A percentile compares a stretch with the other conserved stretches of the same genome.
Evolutionary conservation across 2,329 filamentous ascomycete genomes (phyloP).

Genomic region (Apiospora malaysiana): DNA sequence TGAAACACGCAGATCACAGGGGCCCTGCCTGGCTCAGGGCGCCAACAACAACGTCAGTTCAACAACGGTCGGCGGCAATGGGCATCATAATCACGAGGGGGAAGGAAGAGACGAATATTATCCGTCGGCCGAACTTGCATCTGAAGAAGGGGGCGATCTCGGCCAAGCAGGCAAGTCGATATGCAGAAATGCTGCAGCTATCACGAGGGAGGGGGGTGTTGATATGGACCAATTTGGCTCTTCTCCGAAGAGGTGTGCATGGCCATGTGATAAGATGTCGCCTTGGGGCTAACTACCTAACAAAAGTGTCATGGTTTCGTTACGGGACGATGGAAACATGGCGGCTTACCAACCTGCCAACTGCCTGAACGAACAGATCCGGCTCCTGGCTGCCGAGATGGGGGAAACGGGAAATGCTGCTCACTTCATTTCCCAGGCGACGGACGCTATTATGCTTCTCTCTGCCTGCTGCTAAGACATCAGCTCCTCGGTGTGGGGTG

Average conservation of each 20-base stretch:
- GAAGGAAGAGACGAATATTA: constrained; percentile 16
- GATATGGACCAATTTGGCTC: constrained; percentile 3
- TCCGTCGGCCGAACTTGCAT: constrained; percentile 13
- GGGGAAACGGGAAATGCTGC: background rate
- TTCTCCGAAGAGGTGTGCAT: background rate
- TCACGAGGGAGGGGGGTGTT: background rate
- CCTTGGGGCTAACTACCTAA: background rate
- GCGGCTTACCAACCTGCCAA: background rate
- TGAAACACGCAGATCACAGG: constrained; percentile 17
- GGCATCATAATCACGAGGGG: background rate
- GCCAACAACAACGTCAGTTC: constrained; percentile 13
- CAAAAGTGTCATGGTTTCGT: background rate
- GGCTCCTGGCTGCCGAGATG: constrained; percentile 6
- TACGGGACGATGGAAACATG: constrained; percentile 13
- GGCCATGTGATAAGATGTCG: background rate
- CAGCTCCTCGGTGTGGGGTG: background rate
- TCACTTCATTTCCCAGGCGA: constrained; percentile 6
- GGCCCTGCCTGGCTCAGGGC: background rate
- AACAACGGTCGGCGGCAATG: constrained; percentile 7
- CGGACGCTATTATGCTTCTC: constrained; percentile 4
- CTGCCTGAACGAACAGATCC: background rate
- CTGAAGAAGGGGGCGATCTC: background rate
- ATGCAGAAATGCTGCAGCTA: background rate
- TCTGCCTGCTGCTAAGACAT: background rate
- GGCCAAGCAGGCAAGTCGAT: background rate